phyloP scores from a whole-genome alignment of 176 grass and related monocot genomes.

The Cenchrus fungigraminus region DNA sequence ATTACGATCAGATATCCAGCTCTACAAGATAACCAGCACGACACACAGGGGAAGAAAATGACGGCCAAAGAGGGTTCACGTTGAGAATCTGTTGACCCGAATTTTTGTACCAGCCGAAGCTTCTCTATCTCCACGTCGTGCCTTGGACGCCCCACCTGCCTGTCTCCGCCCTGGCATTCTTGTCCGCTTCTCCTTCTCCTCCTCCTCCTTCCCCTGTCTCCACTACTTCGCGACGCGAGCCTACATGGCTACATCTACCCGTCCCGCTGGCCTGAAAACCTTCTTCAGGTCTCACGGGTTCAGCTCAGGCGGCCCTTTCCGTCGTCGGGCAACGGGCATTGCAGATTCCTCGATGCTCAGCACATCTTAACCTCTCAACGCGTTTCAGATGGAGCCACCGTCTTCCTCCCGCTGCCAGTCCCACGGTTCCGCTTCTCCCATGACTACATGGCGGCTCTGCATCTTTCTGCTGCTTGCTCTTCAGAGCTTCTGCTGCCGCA shows the following conservation, averaged over 20 bases:
- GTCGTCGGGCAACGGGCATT: neutral
- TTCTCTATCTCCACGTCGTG: neutral
- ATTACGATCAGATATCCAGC: neutral
- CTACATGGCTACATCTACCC: neutral
- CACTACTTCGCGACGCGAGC: neutral
- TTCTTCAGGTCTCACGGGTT: neutral
- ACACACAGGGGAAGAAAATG: neutral
- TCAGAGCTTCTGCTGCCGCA: constrained; percentile 39
- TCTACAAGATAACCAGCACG: neutral
- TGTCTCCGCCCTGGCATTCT: neutral
- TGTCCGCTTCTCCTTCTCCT: neutral
- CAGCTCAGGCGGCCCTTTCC: neutral
- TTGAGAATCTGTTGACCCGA: neutral
- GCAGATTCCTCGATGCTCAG: neutral
- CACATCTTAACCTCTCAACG: neutral
- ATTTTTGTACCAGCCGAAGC: neutral
- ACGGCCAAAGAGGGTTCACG: neutral
- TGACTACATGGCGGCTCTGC: constrained; percentile 41
- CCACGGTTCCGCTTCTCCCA: constrained; percentile 10
- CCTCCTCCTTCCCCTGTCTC: neutral
- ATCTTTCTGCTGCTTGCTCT: constrained; percentile 51
- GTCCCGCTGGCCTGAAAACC: neutral
- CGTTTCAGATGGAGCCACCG: constrained; percentile 49
- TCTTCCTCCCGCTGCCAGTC: constrained; percentile 22
- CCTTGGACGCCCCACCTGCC: neutral